Evolutionary conservation across 2,329 filamentous ascomycete species (phyloP), one percentile per base, ranked within the genome.

Genomic region (Ceratocystis papillata): DNA sequence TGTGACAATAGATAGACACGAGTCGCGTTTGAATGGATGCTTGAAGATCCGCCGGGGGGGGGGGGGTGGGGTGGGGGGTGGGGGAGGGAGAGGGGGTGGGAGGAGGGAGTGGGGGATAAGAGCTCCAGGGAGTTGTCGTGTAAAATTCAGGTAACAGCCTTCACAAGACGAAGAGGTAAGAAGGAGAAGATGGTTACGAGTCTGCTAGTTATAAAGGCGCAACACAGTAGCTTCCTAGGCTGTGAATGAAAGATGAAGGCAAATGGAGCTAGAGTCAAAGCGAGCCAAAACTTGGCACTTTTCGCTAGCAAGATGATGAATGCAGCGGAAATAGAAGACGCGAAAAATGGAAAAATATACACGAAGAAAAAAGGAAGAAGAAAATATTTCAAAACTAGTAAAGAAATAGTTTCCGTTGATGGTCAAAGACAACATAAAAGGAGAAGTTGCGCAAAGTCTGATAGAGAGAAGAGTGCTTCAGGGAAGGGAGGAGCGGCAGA

Each of bases 301-400:
- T 59, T 59, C 17, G 55, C 55, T 20, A n/a, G 33, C 55, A 59
- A 59, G 55, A 30, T 25, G 55, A 59, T 37, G 55, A 59, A 64
- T 63, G 65, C 45, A 62, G 48, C 62, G 63, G 53, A 63, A 63
- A 61, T 66, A 61, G 65, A 69, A 65, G 68, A 53, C 48, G 48
- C 48, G 48, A 53, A 53, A 15, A 61, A 68, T 67, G 62, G 66
- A 44, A 62, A 62, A 62, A 30, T n/a, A 37, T 59, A 59, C 30
- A 59, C 30, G 17, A 30, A 37, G 20, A 25, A 30, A 20, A 59
- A 46, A 33, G 22, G 22, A 55, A 55, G 44, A 55, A 37, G 12
- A 59, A 33, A 30, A n/a, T 37, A 46, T 25, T 10, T 17, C 48
- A 57, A 44, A 64, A 22, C 28, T 44, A 57, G 44, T 15, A 22